Percentiles rank a stretch among this genome's conserved stretches.
Conservation (phyloP, 139 green algal genomes). For the Picochlorum sp. region DNA sequence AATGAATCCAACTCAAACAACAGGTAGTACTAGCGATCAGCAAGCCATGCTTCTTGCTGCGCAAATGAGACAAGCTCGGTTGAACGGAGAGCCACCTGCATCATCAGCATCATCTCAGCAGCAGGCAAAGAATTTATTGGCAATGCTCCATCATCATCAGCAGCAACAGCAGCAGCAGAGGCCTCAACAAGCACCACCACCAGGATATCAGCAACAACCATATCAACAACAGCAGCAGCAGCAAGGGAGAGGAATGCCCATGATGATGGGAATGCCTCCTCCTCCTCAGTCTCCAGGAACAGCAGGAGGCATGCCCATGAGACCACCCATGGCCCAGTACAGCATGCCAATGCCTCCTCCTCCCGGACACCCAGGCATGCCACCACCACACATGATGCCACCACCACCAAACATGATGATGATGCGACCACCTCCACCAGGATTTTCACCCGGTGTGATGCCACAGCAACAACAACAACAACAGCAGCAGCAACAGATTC, state of each 20-base stretch:
- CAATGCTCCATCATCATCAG: conserved; percentile 5
- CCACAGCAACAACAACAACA: conserved; percentile 1
- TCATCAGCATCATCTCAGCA: neutral
- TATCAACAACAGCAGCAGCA: neutral
- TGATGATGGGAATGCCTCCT: neutral
- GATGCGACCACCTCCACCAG: neutral
- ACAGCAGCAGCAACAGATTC: neutral
- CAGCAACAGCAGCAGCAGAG: neutral
- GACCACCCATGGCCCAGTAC: neutral
- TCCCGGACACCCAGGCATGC: neutral
- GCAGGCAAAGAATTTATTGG: conserved; percentile 6
- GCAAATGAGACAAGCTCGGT: no score
- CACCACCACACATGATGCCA: neutral
- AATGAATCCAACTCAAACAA: neutral
- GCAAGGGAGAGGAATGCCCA: neutral
- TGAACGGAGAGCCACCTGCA: no score
- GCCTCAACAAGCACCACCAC: neutral
- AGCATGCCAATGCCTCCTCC: conserved; percentile 2
- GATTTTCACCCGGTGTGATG: neutral
- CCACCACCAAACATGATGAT: neutral
- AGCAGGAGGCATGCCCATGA: conserved; percentile 2
- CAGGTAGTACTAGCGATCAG: no score
- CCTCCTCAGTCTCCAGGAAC: neutral
- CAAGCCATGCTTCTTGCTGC: no score
- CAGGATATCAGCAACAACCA: neutral